Percentiles rank a stretch among this genome's conserved stretches.
phyloP scores from a whole-genome alignment of 495 filamentous ascomycete species.

The Aspergillus campestris region DNA sequence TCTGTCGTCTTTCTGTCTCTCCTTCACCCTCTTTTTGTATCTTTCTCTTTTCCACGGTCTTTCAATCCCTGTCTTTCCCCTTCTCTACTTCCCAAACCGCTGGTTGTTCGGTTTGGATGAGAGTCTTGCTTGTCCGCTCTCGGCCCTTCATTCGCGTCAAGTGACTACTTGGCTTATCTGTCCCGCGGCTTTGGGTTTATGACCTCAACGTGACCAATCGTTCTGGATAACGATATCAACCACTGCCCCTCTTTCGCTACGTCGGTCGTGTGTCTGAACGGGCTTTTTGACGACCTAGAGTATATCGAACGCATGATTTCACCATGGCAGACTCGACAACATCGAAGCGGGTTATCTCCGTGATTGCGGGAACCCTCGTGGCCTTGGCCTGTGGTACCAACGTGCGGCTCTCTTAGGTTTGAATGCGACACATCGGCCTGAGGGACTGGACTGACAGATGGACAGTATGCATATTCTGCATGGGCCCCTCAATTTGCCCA shows the following conservation, averaged over 20 bases:
- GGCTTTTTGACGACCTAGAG: not conserved
- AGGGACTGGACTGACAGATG: constrained; percentile 4
- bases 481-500: constrained; percentile 95
- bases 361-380: constrained; percentile 76
- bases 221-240: not conserved
- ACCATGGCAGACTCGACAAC: constrained; percentile 21
- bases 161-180: no score
- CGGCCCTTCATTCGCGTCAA: no score
- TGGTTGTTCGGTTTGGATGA: no score
- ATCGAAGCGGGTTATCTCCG: constrained; percentile 57
- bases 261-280: constrained; percentile 1
- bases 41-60: not conserved
- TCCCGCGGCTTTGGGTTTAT: no score
- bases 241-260: not conserved
- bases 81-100: not conserved
- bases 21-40: not conserved
- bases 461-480: constrained; percentile 93
- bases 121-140: not conserved
- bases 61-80: not conserved
- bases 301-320: constrained; percentile 4
- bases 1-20: not conserved
- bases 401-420: constrained; percentile 40
- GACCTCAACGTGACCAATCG: not conserved
- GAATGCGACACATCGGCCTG: not conserved
- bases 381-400: constrained; percentile 89